Percentiles rank a stretch among this genome's conserved stretches.
These are phyloP conservation scores for Penicillium janthinellum DNA, from an alignment of 2,329 filamentous ascomycete genomes.

Conservation along the genomic window DNA sequence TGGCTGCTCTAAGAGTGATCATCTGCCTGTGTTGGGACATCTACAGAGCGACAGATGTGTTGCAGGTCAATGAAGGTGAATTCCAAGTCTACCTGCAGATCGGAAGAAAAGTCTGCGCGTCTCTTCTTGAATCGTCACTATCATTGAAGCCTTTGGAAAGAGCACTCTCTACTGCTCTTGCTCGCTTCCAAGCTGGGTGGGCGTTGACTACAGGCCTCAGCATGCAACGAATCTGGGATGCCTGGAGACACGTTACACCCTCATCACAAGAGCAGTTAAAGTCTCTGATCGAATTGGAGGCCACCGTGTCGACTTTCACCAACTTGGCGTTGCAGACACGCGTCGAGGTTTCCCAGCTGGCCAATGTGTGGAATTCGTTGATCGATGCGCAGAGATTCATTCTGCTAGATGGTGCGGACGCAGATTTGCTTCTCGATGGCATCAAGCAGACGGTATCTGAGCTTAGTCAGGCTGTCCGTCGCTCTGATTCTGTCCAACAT, in stretches of 20 bases:
- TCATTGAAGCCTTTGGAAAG: conserved; percentile 31
- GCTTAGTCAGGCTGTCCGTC: conserved; percentile 35
- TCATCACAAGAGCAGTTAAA: conserved; percentile 36
- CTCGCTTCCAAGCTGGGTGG: conserved; percentile 69
- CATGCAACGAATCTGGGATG: conserved; percentile 78
- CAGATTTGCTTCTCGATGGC: conserved; percentile 37
- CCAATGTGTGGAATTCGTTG: conserved; percentile 40
- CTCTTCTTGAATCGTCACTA: conserved; percentile 30
- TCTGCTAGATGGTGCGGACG: conserved; percentile 40
- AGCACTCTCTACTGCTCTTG: conserved; percentile 38
- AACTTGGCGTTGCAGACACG: conserved; percentile 40
- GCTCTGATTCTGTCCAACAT: conserved; percentile 29
- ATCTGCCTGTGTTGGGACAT: conserved; percentile 54
- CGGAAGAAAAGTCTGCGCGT: conserved; percentile 39
- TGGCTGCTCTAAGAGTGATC: conserved; percentile 35
- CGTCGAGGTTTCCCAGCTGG: conserved; percentile 40
- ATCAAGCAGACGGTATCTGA: conserved; percentile 43
- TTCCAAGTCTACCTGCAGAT: conserved; percentile 58
- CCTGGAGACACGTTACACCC: conserved; percentile 64
- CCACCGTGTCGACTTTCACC: conserved; percentile 40
- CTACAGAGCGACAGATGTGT: conserved; percentile 43
- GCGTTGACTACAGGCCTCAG: conserved; percentile 72
- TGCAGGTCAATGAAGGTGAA: conserved; percentile 53
- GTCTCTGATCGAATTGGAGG: conserved; percentile 40
- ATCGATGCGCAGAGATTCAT: conserved; percentile 43